Base-by-base conservation (phyloP, 2,329 filamentous ascomycete species). In the Uncinocarpus reesii region DNA sequence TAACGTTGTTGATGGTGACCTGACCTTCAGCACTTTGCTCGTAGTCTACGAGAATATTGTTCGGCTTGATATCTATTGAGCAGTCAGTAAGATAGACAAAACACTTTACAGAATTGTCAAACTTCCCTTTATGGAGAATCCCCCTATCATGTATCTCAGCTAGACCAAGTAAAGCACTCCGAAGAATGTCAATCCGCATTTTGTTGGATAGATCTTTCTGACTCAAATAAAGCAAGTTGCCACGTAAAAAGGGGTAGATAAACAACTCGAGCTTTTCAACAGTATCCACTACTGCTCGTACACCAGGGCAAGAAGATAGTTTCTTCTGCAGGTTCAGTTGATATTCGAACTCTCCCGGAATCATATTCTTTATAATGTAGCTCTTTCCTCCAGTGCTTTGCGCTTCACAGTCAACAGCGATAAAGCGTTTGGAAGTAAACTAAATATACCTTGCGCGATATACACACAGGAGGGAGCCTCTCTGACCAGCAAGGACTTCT, bases 1-100 rank as follows among this genome's bases (percentile, higher is more conserved):
- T 60, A 1, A 62, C 54, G 31, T 49, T 54, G 10, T 59, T 53
- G 21, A 64, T 50, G 1, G 7, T 52, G 3, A 60, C 13, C 10
- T 51, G 40, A 26, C 42, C 51, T 7, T 29, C 44, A 20, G 47
- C 37, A 20, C 29, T 56, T 47, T 61, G 56, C 16, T 63, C 56
- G 37, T 63, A 61, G 48, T 66, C 56, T 5, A 66, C 16, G 13
- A 65, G 55, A 34, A 64, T 62, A 45, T 65, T 65, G 49, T 66
- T 61, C 15, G 63, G 59, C 48, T 65, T 66, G 50, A 65, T 58
- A 41, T 66, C 64, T 60, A 54, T 21, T 21, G 18, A n/a, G 42
- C 15, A 34, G 43, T 54, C 26, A 54, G 51, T 29, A 47, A 21
- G n/a, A 31, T 42, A 37, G 42, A 34, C 36, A 28, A 24, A 15